phyloP scores from a whole-genome alignment of 192 early-diverging fungal species.

The Podila horticola region DNA sequence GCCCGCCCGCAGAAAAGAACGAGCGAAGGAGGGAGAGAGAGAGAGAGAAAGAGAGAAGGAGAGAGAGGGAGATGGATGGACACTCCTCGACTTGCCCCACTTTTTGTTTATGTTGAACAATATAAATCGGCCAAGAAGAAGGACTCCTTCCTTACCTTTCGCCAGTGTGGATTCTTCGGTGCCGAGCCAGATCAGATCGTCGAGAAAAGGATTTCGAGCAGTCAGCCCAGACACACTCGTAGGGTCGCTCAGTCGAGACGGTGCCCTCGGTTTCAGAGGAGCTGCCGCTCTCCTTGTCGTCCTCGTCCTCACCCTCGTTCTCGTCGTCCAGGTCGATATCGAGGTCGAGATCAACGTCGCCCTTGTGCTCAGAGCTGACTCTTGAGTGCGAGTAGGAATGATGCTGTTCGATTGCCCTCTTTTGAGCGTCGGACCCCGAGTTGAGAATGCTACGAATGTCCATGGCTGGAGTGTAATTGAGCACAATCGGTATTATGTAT shows the following conservation, averaged over 20 bases:
- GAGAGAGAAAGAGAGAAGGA: background rate
- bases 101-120: background rate
- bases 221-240: conserved; percentile 65
- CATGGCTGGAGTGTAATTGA: conserved; percentile 4
- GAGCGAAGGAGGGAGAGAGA: background rate
- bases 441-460: conserved; percentile 53
- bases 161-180: conserved; percentile 78
- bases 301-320: conserved; percentile 14
- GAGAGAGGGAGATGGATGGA: background rate
- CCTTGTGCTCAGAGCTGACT: background rate
- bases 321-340: conserved; percentile 41
- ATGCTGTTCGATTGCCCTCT: conserved; percentile 10
- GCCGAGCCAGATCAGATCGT: conserved; percentile 76
- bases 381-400: conserved; percentile 2
- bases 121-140: background rate
- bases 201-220: conserved; percentile 78
- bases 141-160: conserved; percentile 58
- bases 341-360: conserved; percentile 42
- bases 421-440: conserved; percentile 33
- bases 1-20: background rate
- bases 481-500: background rate
- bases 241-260: conserved; percentile 51
- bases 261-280: conserved; percentile 50
- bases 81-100: background rate
- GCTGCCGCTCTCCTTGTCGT: conserved; percentile 28